Conservation (phyloP, 179 eudicot genomes). For the Actinidia arguta region DNA sequence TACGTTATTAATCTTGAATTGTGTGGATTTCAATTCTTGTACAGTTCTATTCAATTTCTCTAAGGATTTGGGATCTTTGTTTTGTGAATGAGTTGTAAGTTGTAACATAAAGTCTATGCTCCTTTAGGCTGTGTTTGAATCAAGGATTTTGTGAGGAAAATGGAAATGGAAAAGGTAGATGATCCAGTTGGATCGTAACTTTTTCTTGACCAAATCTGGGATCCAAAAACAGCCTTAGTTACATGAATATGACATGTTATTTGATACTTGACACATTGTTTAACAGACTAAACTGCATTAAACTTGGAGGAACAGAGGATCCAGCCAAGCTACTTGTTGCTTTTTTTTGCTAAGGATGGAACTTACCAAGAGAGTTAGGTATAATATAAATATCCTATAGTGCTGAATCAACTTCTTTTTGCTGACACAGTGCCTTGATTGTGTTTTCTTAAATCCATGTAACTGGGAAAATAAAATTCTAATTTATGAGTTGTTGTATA, state of each 20-base stretch:
- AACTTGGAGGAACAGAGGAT: neutral
- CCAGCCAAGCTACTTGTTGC: neutral
- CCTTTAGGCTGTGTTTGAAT: neutral
- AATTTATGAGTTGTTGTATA: neutral
- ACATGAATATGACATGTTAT: neutral
- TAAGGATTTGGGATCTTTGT: neutral
- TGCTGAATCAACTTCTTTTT: neutral
- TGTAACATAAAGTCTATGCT: neutral
- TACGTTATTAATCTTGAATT: neutral
- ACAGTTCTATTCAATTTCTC: neutral
- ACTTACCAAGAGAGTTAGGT: neutral
- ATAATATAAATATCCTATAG: too few species aligned
- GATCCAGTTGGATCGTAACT: too few species aligned
- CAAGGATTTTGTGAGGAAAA: neutral
- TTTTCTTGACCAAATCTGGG: too few species aligned
- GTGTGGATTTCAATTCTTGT: neutral
- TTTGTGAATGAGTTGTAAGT: neutral
- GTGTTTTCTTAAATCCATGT: neutral
- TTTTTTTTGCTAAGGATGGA: neutral
- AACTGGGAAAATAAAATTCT: too few species aligned
- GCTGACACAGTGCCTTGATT: neutral
- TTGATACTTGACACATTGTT: neutral
- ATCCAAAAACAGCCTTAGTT: too few species aligned
- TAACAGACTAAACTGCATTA: neutral
- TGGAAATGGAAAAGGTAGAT: too few species aligned